Evolutionary conservation across 441 rosid species (phyloP).

Genomic region (Eutrema salsugineum): DNA sequence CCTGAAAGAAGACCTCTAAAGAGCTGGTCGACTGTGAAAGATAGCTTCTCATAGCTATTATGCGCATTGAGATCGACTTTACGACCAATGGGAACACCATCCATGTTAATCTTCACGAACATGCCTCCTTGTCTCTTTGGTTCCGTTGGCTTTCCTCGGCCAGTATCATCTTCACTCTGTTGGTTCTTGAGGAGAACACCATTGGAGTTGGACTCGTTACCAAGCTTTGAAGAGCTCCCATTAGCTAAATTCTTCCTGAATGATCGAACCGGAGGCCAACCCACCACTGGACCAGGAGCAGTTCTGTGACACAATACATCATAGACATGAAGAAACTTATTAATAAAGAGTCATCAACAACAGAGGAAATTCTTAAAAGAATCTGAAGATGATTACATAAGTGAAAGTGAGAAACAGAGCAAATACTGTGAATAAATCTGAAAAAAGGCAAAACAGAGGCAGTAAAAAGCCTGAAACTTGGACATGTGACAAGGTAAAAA

Average conservation of each 20-base stretch:
- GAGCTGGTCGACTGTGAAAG: conserved; percentile 78
- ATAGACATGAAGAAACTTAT: not conserved
- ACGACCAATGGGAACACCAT: conserved; percentile 95
- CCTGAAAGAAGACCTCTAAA: conserved; percentile 94
- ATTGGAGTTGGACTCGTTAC: conserved; percentile 43
- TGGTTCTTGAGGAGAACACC: conserved; percentile 21
- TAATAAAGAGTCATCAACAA: not conserved
- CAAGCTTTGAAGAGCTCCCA: conserved; percentile 55
- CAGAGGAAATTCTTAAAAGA: not conserved
- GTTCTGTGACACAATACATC: conserved; percentile 39
- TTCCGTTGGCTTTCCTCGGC: conserved; percentile 37
- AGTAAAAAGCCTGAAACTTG: not conserved
- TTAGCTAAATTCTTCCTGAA: conserved; percentile 76
- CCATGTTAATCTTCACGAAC: conserved; percentile 94
- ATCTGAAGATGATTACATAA: not conserved
- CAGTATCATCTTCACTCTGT: conserved; percentile 12
- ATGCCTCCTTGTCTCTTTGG: conserved; percentile 50
- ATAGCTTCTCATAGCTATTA: conserved; percentile 72
- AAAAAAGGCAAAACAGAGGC: not conserved
- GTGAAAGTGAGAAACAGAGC: not conserved
- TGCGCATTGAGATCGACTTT: conserved; percentile 82
- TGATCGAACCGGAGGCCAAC: conserved; percentile 97
- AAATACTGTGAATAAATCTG: not conserved
- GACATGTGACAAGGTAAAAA: not conserved
- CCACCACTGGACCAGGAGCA: conserved; percentile 93